These are phyloP conservation scores for Mucuna pruriens DNA, from an alignment of 306 rosid species.

Conservation along the genomic window DNA sequence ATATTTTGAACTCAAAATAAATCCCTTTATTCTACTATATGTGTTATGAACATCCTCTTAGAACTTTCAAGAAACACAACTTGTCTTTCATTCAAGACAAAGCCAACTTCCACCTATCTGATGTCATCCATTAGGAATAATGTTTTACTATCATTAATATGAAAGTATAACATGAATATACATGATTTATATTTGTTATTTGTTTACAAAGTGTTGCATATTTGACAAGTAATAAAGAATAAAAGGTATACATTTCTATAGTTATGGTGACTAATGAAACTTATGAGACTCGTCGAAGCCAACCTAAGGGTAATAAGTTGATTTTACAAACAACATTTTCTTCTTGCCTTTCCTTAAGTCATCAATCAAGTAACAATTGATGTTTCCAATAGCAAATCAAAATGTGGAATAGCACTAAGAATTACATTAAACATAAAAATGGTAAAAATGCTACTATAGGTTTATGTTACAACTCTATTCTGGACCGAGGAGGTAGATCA, in stretches of 20 bases:
- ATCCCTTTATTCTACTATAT: no score
- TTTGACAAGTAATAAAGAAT: constrained; percentile 8
- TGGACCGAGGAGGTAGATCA: constrained; percentile 6
- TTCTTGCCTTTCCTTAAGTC: constrained; percentile 14
- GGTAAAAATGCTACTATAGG: constrained; percentile 18
- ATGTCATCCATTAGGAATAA: not conserved
- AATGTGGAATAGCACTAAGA: constrained; percentile 32
- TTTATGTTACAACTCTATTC: constrained; percentile 29
- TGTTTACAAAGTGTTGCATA: constrained; percentile 38
- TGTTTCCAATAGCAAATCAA: constrained; percentile 31
- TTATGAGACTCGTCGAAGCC: constrained; percentile 17
- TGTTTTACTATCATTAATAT: not conserved
- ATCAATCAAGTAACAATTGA: constrained; percentile 27
- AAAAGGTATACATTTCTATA: constrained; percentile 23
- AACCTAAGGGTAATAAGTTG: constrained; percentile 30
- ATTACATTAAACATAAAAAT: constrained; percentile 24
- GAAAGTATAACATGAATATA: not conserved
- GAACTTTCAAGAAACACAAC: no score
- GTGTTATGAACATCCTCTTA: no score
- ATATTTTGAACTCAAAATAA: no score
- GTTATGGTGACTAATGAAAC: constrained; percentile 36
- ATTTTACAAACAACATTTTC: constrained; percentile 34
- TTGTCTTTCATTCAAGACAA: not conserved
- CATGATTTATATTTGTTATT: not conserved
- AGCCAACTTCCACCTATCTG: not conserved